These are phyloP conservation scores for Agrocybe pediades DNA, from an alignment of 768 basidiomycete species.

Conservation along the genomic window DNA sequence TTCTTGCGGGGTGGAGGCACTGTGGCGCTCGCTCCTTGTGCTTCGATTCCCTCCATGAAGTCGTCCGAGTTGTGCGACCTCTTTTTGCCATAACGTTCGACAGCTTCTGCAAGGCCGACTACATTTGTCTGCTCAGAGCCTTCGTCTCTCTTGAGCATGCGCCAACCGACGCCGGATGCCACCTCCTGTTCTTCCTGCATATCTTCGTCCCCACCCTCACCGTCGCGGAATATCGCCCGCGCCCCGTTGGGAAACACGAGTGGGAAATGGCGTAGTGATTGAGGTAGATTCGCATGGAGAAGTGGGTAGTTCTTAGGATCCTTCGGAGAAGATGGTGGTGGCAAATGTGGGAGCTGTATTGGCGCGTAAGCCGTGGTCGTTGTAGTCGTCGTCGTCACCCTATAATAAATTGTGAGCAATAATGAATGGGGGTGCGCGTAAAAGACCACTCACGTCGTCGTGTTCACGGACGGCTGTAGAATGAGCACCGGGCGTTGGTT, in stretches of 20 bases:
- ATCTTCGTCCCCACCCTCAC: conserved; percentile 60
- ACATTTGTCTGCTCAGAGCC: conserved; percentile 46
- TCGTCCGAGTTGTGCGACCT: conserved; percentile 65
- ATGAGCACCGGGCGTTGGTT: conserved; percentile 67
- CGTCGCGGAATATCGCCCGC: conserved; percentile 79
- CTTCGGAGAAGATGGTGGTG: conserved; percentile 69
- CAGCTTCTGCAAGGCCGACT: conserved; percentile 74
- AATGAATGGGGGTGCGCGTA: conserved; percentile 12
- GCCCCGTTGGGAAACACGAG: conserved; percentile 81
- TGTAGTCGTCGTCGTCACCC: conserved; percentile 89
- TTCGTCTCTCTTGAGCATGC: conserved; percentile 71
- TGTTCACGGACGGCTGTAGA: conserved; percentile 82
- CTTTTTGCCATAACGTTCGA: conserved; percentile 88
- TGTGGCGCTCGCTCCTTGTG: conserved; percentile 46
- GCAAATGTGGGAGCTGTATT: conserved; percentile 77
- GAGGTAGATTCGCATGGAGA: conserved; percentile 72
- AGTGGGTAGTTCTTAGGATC: conserved; percentile 83
- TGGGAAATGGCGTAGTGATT: conserved; percentile 72
- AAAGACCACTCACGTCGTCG: conserved; percentile 66
- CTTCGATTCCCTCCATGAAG: conserved; percentile 52
- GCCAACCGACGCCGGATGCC: conserved; percentile 71
- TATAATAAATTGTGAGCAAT: conserved; percentile 35
- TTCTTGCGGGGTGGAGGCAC: conserved; percentile 73
- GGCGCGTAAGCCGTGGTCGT: conserved; percentile 90
- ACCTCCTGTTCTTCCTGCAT: conserved; percentile 74